Percentiles rank a stretch among this genome's conserved stretches.
Evolutionary conservation across 371 early-diverging fungal species (phyloP).

Genomic region (Mucor velutinosus): DNA sequence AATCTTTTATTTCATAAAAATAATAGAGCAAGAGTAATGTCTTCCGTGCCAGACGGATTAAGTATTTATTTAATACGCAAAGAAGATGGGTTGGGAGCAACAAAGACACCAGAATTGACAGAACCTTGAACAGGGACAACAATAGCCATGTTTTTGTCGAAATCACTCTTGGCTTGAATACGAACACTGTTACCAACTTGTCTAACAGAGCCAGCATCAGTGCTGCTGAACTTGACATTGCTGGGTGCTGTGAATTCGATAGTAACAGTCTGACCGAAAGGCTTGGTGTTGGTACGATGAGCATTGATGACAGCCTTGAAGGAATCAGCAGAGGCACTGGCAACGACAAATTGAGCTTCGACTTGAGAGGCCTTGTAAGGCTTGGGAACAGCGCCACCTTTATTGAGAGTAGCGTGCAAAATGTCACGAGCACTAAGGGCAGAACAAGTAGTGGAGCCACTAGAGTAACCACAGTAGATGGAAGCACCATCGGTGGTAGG

Average conservation of each 20-base stretch:
- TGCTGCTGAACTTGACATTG: slow-evolving; percentile 23
- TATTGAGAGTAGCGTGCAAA: background rate
- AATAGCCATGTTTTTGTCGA: slow-evolving; percentile 34
- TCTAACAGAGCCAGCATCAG: slow-evolving; percentile 25
- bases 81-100: slow-evolving; percentile 29
- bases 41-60: background rate
- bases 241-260: slow-evolving; percentile 33
- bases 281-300: slow-evolving; percentile 26
- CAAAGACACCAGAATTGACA: slow-evolving; percentile 33
- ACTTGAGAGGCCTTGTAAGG: slow-evolving; percentile 33
- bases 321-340: slow-evolving; percentile 1
- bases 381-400: slow-evolving; percentile 17
- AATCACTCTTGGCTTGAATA: slow-evolving; percentile 25
- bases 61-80: slow-evolving; percentile 16
- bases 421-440: background rate
- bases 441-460: slow-evolving; percentile 6
- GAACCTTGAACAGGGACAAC: slow-evolving; percentile 30
- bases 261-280: slow-evolving; percentile 28
- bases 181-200: slow-evolving; percentile 34
- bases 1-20: background rate
- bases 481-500: slow-evolving; percentile 32
- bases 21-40: background rate
- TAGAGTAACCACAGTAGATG: slow-evolving; percentile 37
- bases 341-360: slow-evolving; percentile 27
- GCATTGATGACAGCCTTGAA: slow-evolving; percentile 40